Base-by-base conservation (phyloP, 2,329 filamentous ascomycete species). In the Venturia oleaginea region DNA sequence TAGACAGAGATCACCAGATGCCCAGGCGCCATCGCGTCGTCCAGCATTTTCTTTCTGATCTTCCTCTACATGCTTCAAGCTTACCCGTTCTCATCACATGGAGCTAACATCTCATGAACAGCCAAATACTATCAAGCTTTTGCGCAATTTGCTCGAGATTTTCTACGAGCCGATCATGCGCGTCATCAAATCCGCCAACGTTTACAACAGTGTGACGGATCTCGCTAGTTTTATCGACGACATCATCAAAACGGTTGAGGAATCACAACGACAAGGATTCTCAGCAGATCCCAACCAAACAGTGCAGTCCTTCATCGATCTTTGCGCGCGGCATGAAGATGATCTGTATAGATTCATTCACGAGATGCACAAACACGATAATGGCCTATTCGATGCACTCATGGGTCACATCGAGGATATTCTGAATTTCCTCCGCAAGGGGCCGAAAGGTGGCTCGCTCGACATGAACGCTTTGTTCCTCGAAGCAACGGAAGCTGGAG, bases 281-380 rank as follows among this genome's bases (percentile, higher is more conserved):
- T 92, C 91, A 2, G 92, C 93, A 1, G 94, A 99, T 74, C 94
- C 94, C 4, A 99, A 99, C 74, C 92, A 97, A 79, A 99, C 94
- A 0, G 94, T 99, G 1, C 94, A 99, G 74, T 89, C 92, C 19
- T 99, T 99, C 72, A 99, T 99, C 72, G 94, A 99, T 72, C 83
- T 99, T 27, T 99, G 94, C 75, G 89, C 91, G 69, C 86, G 94
- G 54, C 94, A 99, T 74, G 91, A 99, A 76, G 86, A 95, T 74
- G 96, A 96, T 77, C 93, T 99, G 74, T 99, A 97, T 83, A 97
- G 96, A 75, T 99, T 99, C 74, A 89, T 99, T 3, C 94, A 99
- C 75, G 94, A 99, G 77, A 93, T 99, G 0, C 94, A 99, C 73
- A 87, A 90, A 7, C 93, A 99, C 71, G 94, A 99, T 74, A 96